Conservation (phyloP, 345 rosid species). For the Syzygium grande region DNA sequence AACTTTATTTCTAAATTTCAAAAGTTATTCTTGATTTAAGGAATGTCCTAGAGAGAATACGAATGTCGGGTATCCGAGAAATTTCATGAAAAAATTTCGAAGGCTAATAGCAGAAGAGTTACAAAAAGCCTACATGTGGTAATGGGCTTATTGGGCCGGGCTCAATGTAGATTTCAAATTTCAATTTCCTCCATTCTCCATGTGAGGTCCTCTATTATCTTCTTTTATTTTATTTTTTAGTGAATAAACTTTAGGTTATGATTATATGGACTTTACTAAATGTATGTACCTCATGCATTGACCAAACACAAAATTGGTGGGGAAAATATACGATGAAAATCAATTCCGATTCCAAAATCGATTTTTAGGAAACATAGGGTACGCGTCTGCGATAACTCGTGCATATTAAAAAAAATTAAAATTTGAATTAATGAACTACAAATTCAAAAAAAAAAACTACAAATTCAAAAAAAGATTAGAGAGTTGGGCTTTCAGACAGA, state of each 20-base stretch:
- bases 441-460: neutral
- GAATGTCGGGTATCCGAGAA: neutral
- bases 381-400: neutral
- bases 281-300: neutral
- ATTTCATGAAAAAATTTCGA: neutral
- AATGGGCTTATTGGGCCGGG: neutral
- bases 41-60: neutral
- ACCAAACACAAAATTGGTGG: neutral
- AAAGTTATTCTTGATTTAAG: neutral
- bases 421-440: neutral
- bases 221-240: neutral
- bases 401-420: neutral
- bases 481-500: neutral
- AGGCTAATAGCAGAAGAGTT: neutral
- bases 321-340: neutral
- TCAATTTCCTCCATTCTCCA: neutral
- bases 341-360: neutral
- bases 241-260: neutral
- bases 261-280: neutral
- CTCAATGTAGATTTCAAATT: neutral
- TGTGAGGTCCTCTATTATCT: neutral
- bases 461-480: neutral
- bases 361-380: neutral
- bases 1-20: neutral
- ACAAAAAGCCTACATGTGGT: neutral